These are phyloP conservation scores for Linum lewisii DNA, from an alignment of 345 rosid species.

Conservation along the genomic window DNA sequence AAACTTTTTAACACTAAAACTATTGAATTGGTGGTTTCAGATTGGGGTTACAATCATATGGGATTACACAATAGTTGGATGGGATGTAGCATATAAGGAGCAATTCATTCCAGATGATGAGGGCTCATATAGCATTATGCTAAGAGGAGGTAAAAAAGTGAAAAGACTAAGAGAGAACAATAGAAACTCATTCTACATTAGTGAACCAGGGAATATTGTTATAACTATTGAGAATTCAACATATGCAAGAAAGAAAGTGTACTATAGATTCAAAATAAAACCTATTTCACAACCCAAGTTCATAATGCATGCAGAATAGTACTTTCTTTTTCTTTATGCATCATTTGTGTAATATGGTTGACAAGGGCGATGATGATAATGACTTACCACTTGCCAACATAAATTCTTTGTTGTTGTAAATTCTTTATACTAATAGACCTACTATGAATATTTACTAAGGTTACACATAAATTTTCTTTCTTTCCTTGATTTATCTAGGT, in stretches of 20 bases:
- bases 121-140: conserved; percentile 40
- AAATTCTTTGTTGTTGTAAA: no score
- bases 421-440: no score
- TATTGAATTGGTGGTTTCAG: conserved; percentile 12
- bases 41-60: conserved; percentile 37
- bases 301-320: no score
- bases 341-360: no score
- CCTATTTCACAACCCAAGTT: conserved; percentile 16
- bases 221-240: conserved; percentile 32
- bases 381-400: no score
- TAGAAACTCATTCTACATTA: conserved; percentile 43
- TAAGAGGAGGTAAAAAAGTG: conserved; percentile 14
- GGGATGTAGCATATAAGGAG: conserved; percentile 44
- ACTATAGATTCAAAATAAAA: conserved; percentile 38
- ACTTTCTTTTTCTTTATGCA: no score
- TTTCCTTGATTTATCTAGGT: no score
- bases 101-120: conserved; percentile 58
- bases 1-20: no score
- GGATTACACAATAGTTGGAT: conserved; percentile 47
- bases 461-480: no score
- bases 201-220: conserved; percentile 45
- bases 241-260: conserved; percentile 34
- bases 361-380: no score
- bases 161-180: conserved; percentile 26
- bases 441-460: no score